These are phyloP conservation scores for Mychonastes homosphaera DNA, from an alignment of 139 green algal genomes.

Conservation along the genomic window DNA sequence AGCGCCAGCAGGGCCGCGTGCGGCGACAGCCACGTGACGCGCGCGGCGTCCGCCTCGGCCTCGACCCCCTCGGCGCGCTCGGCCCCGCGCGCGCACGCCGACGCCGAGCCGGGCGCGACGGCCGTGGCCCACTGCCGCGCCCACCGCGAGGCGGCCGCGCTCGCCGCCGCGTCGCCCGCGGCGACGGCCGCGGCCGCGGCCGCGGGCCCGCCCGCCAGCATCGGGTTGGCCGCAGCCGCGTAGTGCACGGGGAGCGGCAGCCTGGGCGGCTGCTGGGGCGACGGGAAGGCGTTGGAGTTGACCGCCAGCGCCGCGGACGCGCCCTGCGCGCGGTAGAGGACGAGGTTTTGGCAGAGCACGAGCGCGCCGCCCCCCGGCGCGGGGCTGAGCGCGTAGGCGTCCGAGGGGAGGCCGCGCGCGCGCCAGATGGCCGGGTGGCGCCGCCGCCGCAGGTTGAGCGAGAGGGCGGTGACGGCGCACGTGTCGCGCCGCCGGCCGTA, in stretches of 20 bases:
- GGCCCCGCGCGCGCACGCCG: too few species aligned
- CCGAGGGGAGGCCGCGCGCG: conserved; percentile 49
- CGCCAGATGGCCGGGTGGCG: conserved; percentile 71
- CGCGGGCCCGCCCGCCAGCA: too few species aligned
- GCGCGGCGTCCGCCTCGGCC: too few species aligned
- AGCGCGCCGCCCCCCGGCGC: conserved; percentile 64
- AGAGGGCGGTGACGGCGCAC: conserved; percentile 61
- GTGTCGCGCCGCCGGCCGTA: conserved; percentile 63
- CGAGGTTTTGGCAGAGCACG: conserved; percentile 59
- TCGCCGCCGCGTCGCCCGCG: too few species aligned
- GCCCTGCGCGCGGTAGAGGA: conserved; percentile 72
- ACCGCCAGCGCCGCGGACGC: conserved; percentile 33
- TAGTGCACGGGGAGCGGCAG: too few species aligned
- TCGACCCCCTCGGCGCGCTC: too few species aligned
- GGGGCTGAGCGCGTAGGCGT: conserved; percentile 54
- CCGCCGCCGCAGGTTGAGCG: conserved; percentile 59
- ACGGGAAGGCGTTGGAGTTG: conserved; percentile 31
- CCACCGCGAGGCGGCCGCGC: too few species aligned
- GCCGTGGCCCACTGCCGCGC: too few species aligned
- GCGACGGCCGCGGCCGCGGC: too few species aligned
- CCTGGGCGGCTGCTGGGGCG: too few species aligned
- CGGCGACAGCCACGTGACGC: conserved; percentile 32
- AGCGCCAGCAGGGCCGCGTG: conserved; percentile 38
- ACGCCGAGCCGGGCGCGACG: too few species aligned
- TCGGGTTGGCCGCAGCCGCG: too few species aligned